These are phyloP conservation scores for Leucoagaricus sp. DNA, from an alignment of 1,284 basidiomycete genomes.

Conservation along the genomic window DNA sequence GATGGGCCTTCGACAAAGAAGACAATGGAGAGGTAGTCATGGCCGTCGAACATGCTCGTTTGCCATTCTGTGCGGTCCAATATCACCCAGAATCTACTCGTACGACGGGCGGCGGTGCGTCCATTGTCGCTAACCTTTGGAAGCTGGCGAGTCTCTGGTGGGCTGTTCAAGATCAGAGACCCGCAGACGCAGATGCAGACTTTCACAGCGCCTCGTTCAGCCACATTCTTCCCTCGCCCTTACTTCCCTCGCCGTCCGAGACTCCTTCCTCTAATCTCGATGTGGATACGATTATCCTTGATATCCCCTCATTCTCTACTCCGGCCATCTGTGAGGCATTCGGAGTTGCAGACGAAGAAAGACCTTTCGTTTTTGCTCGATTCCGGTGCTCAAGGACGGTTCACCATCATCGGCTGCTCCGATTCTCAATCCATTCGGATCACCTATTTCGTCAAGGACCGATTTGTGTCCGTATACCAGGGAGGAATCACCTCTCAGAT, in stretches of 20 bases:
- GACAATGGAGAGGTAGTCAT: slow-evolving; percentile 72
- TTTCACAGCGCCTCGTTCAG: too few species aligned
- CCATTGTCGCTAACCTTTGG: slow-evolving; percentile 77
- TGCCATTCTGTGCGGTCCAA: slow-evolving; percentile 92
- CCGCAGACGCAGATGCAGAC: too few species aligned
- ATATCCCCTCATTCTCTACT: slow-evolving; percentile 40
- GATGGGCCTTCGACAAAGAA: too few species aligned
- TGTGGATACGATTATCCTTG: too few species aligned
- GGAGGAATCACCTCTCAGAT: too few species aligned
- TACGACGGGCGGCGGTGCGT: slow-evolving; percentile 61
- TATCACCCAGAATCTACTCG: slow-evolving; percentile 91
- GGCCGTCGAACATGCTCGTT: slow-evolving; percentile 63
- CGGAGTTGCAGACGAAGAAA: slow-evolving; percentile 55
- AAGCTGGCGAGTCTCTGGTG: slow-evolving; percentile 56
- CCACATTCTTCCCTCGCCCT: too few species aligned
- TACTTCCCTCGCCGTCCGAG: too few species aligned
- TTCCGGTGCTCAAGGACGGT: slow-evolving; percentile 76
- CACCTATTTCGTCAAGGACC: slow-evolving; percentile 58
- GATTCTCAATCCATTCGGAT: slow-evolving; percentile 54
- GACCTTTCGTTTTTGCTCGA: slow-evolving; percentile 73
- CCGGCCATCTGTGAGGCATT: slow-evolving; percentile 62
- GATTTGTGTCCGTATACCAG: too few species aligned
- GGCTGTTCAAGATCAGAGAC: too few species aligned
- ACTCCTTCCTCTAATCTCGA: too few species aligned
- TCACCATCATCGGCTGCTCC: slow-evolving; percentile 67